Evolutionary conservation across 2,329 filamentous ascomycete genomes (phyloP).

Genomic region (Cytospora chrysosperma): DNA sequence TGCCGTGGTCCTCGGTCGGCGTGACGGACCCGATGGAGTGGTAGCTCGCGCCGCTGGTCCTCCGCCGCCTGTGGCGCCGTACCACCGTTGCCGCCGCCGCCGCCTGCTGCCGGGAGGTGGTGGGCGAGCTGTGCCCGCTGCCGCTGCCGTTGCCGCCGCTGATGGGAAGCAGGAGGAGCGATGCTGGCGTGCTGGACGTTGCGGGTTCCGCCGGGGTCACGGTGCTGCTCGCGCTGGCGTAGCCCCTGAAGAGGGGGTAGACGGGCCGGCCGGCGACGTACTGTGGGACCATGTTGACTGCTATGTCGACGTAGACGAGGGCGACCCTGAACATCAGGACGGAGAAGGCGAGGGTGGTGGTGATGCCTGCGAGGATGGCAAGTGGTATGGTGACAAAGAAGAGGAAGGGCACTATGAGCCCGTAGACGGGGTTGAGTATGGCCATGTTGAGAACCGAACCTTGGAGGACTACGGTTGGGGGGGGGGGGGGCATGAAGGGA

Average conservation of each 20-base stretch:
- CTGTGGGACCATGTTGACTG: constrained; percentile 55
- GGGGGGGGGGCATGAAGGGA: background rate
- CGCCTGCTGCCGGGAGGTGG: constrained; percentile 19
- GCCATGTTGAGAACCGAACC: constrained; percentile 49
- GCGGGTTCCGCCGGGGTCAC: constrained; percentile 20
- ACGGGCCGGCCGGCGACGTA: constrained; percentile 46
- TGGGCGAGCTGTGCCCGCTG: constrained; percentile 18
- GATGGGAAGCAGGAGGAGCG: background rate
- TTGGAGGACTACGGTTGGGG: too few species aligned
- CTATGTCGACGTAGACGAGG: constrained; percentile 63
- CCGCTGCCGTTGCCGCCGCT: constrained; percentile 11
- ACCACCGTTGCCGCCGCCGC: background rate
- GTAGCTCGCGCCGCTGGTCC: constrained; percentile 32
- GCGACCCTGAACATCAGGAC: constrained; percentile 60
- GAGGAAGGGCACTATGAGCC: constrained; percentile 61
- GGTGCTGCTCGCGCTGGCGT: constrained; percentile 9
- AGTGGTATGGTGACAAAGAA: constrained; percentile 63
- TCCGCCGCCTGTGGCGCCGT: constrained; percentile 26
- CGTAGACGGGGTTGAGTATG: constrained; percentile 53
- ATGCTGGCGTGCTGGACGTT: constrained; percentile 29
- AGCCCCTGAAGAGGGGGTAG: constrained; percentile 26
- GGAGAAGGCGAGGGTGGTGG: constrained; percentile 60
- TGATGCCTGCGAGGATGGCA: constrained; percentile 61
- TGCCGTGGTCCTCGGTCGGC: constrained; percentile 33
- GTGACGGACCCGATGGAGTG: constrained; percentile 33